Evolutionary conservation across 805 yeast genomes (phyloP), one percentile per base, ranked within the genome.

Genomic region (Suhomyces xylopsoci): DNA sequence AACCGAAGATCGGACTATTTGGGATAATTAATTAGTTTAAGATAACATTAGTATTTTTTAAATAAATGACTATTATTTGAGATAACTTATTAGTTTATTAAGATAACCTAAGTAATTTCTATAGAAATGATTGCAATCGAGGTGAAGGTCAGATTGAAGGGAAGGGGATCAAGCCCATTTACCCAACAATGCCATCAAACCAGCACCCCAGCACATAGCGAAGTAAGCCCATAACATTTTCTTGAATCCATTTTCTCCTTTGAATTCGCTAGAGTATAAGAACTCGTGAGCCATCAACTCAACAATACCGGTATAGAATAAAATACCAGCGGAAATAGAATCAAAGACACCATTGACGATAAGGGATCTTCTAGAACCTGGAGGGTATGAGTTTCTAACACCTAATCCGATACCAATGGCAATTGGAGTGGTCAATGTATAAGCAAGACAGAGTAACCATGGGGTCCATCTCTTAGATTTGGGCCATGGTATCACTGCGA

Each of bases 171-270:
- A 84, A 20, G 88, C 89, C 89, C 91, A 86, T 63, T 79, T 83
- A 55, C 91, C 93, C 54, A 87, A 71, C 30, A 87, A 68, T 2
- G 92, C 90, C 93, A 88, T 88, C 36, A 85, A 62, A 10, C 87
- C 90, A n/a, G 88, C 85, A 58, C 92, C 92, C 56, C 76, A 65
- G 60, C 82, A 79, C 81, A 81, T 81, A 40, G 77, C 71, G 49
- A 77, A 57, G 61, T 75, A 84, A 7, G 85, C 89, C 40, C 59
- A 54, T 12, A 82, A 50, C 80, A 81, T 81, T 53, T 70, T 81
- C 54, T 71, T 74, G 47, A 81, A 71, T 1, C 85, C 82, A 36
- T 67, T 70, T n/a, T 70, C 65, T n/a, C 88, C 85, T 60, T 82
- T 83, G 65, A 87, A 83, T 58, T 82, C 86, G 50, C 77, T 81